Percentiles rank a stretch among this genome's conserved stretches.
phyloP scores from a whole-genome alignment of 192 early-diverging fungal genomes.

The Podila horticola region DNA sequence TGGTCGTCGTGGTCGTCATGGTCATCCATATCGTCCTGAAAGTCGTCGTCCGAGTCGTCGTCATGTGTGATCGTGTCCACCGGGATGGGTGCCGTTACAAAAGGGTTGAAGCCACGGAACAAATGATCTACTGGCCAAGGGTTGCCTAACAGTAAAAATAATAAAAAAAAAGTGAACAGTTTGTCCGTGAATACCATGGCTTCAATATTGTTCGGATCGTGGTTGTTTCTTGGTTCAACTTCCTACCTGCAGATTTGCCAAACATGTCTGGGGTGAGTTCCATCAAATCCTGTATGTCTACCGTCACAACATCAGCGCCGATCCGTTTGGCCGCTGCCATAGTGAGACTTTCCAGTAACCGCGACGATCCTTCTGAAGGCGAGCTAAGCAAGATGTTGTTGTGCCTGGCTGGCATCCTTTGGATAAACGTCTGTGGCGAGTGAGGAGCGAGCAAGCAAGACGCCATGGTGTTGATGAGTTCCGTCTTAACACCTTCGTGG shows the following conservation, averaged over 20 bases:
- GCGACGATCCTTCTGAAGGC: constrained; percentile 53
- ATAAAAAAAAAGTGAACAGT: neutral
- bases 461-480: constrained; percentile 31
- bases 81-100: constrained; percentile 31
- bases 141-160: constrained; percentile 14
- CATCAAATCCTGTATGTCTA: constrained; percentile 72
- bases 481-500: constrained; percentile 17
- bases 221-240: neutral
- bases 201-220: no score
- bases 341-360: constrained; percentile 53
- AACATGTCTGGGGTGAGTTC: constrained; percentile 59
- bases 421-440: constrained; percentile 15
- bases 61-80: constrained; percentile 15
- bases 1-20: constrained; percentile 55
- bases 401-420: constrained; percentile 37
- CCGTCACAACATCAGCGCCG: constrained; percentile 65
- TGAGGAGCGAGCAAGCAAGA: constrained; percentile 26
- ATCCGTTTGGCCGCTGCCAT: constrained; percentile 57
- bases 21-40: constrained; percentile 53
- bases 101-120: constrained; percentile 42
- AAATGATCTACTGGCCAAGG: constrained; percentile 45
- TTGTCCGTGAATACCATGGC: no score
- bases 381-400: constrained; percentile 55
- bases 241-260: constrained; percentile 25
- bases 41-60: constrained; percentile 27